A percentile compares a stretch with the other conserved stretches of the same genome.
phyloP scores from a whole-genome alignment of 352 stramenopile species.

The Globisporangium okanoganense region DNA sequence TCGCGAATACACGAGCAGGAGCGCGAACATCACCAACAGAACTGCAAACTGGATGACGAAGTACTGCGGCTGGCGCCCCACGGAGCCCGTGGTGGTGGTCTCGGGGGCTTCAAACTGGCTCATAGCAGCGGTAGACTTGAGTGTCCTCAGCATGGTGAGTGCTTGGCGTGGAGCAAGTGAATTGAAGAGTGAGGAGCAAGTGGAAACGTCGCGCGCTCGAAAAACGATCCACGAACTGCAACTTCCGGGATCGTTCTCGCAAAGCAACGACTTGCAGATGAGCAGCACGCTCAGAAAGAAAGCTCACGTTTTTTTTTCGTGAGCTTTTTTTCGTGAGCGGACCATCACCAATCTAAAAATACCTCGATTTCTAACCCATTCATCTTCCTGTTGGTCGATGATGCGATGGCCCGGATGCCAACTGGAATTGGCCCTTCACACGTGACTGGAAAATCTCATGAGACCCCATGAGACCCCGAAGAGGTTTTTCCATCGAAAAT shows the following conservation, averaged over 20 bases:
- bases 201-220: background rate
- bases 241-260: background rate
- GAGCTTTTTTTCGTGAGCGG: too few species aligned
- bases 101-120: background rate
- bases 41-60: conserved; percentile 4
- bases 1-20: conserved; percentile 12
- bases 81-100: background rate
- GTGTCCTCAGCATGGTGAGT: background rate
- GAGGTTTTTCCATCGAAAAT: too few species aligned
- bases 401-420: too few species aligned
- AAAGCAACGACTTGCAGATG: background rate
- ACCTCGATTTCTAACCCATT: too few species aligned
- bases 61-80: conserved; percentile 1
- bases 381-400: too few species aligned
- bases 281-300: background rate
- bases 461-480: too few species aligned
- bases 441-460: too few species aligned
- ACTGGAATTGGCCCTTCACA: too few species aligned
- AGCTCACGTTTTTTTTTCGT: too few species aligned
- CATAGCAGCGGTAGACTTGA: background rate
- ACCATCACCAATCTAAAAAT: too few species aligned
- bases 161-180: background rate
- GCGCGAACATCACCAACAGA: background rate
- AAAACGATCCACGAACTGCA: background rate
- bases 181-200: background rate